phyloP scores from a whole-genome alignment of 2,329 filamentous ascomycete genomes.

The Cladophialophora yegresii region DNA sequence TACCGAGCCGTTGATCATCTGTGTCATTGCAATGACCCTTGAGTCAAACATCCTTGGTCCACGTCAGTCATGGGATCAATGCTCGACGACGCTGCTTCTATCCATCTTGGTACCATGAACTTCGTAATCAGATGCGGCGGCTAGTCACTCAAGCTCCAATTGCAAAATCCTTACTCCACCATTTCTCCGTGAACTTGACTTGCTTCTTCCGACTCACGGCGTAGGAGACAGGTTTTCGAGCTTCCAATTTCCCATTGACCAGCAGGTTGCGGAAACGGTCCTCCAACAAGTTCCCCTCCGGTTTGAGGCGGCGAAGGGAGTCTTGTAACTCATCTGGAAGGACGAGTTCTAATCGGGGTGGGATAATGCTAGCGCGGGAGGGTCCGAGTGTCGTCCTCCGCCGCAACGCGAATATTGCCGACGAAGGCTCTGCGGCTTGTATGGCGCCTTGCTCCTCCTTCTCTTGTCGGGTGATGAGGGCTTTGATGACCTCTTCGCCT shows the following conservation, averaged over 20 bases:
- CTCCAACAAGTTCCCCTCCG: conserved; percentile 91
- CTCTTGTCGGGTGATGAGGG: conserved; percentile 21
- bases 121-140: not conserved
- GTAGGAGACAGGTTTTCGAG: conserved; percentile 74
- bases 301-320: conserved; percentile 77
- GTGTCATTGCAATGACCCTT: not conserved
- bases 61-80: not conserved
- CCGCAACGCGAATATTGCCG: conserved; percentile 12
- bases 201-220: conserved; percentile 73
- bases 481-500: conserved; percentile 59
- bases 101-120: not conserved
- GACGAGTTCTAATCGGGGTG: conserved; percentile 78
- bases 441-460: conserved; percentile 60
- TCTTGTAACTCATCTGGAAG: conserved; percentile 81
- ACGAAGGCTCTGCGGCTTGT: not conserved
- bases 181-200: conserved; percentile 87
- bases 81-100: not conserved
- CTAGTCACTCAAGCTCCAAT: not conserved
- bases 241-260: conserved; percentile 85
- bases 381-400: conserved; percentile 25
- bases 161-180: conserved; percentile 90
- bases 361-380: conserved; percentile 57
- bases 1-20: not conserved
- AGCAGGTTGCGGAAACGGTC: conserved; percentile 89
- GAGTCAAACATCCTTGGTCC: not conserved